These are phyloP conservation scores for Fusarium sp. DNA, from an alignment of 2,329 filamentous ascomycete genomes.

Conservation along the genomic window DNA sequence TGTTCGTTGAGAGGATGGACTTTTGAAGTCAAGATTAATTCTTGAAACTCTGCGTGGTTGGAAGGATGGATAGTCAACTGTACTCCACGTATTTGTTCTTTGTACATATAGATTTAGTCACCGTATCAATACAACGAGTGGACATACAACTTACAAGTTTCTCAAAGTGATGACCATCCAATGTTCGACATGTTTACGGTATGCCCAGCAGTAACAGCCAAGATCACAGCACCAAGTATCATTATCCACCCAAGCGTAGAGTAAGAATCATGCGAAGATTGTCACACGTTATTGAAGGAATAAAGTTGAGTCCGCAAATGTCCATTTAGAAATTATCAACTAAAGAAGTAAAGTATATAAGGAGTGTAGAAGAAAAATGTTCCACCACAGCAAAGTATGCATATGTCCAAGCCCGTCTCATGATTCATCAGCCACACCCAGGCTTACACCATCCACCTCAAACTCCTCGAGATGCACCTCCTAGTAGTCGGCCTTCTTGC, in stretches of 20 bases:
- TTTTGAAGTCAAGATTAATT: conserved; percentile 5
- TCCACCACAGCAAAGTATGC: conserved; percentile 14
- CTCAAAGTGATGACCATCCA: not conserved
- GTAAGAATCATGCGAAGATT: not conserved
- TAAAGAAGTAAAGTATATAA: conserved; percentile 34
- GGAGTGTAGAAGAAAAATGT: conserved; percentile 32
- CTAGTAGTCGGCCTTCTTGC: conserved; percentile 32
- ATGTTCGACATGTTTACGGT: not conserved
- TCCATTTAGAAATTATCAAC: conserved; percentile 39
- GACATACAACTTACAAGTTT: not conserved
- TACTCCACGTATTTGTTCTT: conserved; percentile 38
- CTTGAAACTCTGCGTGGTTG: conserved; percentile 19
- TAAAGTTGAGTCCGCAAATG: conserved; percentile 1
- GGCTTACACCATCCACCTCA: not conserved
- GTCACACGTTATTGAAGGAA: not conserved
- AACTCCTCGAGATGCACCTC: not conserved
- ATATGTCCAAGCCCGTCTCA: conserved; percentile 16
- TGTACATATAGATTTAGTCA: conserved; percentile 43
- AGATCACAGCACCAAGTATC: not conserved
- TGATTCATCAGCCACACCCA: conserved; percentile 10
- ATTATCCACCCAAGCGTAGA: not conserved
- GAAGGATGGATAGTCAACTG: conserved; percentile 25
- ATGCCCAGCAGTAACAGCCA: too few species aligned
- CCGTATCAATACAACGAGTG: conserved; percentile 10
- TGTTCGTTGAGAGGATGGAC: not conserved